Base-by-base conservation (phyloP, 495 filamentous ascomycete genomes). In the Symbiotaphrina buchneri region DNA sequence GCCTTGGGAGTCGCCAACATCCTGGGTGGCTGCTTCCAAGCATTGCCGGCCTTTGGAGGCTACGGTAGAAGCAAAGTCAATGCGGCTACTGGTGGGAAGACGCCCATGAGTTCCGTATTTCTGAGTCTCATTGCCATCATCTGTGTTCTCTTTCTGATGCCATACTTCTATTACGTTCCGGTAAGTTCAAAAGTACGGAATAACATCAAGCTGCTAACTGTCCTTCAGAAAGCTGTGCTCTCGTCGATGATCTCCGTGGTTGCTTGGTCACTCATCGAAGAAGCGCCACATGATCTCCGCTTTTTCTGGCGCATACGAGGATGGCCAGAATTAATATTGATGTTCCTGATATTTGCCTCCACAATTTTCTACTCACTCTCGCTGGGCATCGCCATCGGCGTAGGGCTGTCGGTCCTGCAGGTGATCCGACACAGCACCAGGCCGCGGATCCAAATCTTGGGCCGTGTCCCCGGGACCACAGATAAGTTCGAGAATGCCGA, bases 11-110 rank as follows among this genome's bases (percentile, higher is more conserved):
- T 76, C 6, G 83, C 90, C 4, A 99, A 99, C 46, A 46, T 94
- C 7, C 49, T 85, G 4, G 84, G 85, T n/a, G 74, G 78, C 1
- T 78, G 80, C 42, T 99, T 95, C 50, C 76, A 77, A 62, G 67
- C 76, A 5, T 57, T 99, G 4, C 87, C 87, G 6, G 82, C 80
- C 1, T 99, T 95, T 57, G 87, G 87, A 10, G 87, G 87, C 1
- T 99, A 99, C 45, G 87, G 85, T 18, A 63, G 87, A 42, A 91
- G 80, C 53, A 99, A 95, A 44, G 76, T 95, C 39, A 99, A 94
- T 47, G 67, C 71, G 23, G 70, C 74, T 17, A 95, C 87, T 0
- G 87, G 87, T 27, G 87, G 85, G 16, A 74, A 70, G 38, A 94
- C 81, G 10, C 87, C 85, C 0, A 83, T 99, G 77, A 78, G 72